phyloP scores from a whole-genome alignment of 331 rosid species.

The Saraca asoca region DNA sequence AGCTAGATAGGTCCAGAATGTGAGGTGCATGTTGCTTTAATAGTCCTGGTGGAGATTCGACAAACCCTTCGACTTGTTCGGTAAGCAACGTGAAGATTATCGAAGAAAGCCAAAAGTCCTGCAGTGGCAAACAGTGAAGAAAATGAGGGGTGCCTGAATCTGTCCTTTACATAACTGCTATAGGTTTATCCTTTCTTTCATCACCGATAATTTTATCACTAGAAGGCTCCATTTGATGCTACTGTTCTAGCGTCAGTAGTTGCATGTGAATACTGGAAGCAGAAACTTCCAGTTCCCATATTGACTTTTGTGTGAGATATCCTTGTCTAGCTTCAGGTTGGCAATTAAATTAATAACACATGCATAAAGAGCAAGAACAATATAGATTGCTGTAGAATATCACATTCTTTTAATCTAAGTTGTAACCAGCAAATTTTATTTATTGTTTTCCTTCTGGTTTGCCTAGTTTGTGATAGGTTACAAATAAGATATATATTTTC shows the following conservation, averaged over 20 bases:
- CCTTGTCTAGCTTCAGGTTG: neutral
- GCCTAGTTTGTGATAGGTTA: too few species aligned
- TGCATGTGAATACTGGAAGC: slow-evolving; percentile 31
- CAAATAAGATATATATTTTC: too few species aligned
- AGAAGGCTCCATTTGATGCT: neutral
- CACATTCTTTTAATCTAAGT: too few species aligned
- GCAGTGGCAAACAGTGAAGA: slow-evolving; percentile 7
- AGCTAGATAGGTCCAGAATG: neutral
- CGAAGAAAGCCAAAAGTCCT: neutral
- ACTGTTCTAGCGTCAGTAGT: neutral
- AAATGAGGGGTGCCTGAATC: neutral
- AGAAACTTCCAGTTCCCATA: slow-evolving; percentile 15
- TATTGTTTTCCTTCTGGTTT: too few species aligned
- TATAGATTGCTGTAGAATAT: neutral
- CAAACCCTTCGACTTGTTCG: neutral
- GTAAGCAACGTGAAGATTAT: slow-evolving; percentile 9
- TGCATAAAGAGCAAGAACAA: neutral
- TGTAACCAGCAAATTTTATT: too few species aligned
- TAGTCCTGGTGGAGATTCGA: neutral
- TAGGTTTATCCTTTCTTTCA: neutral
- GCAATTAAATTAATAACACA: neutral
- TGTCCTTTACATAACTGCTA: slow-evolving; percentile 9
- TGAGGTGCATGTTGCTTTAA: slow-evolving; percentile 9
- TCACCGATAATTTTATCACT: slow-evolving; percentile 1
- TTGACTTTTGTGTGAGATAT: slow-evolving; percentile 30